Percentiles rank a stretch among this genome's conserved stretches.
Evolutionary conservation across 139 green algal genomes (phyloP).

Genomic region (Volvox africanus): DNA sequence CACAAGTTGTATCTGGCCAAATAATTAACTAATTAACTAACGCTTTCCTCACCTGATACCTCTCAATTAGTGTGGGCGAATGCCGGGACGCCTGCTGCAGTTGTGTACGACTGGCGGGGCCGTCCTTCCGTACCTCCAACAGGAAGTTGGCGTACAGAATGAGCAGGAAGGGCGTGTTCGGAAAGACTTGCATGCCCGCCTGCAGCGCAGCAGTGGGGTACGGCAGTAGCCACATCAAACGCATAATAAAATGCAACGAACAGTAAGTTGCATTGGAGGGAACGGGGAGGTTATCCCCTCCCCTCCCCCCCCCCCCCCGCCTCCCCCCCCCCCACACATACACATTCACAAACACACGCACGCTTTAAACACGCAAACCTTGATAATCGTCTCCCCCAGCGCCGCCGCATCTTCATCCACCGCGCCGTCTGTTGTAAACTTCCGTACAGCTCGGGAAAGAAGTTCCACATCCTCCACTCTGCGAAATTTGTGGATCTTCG

Average conservation of each 20-base stretch:
- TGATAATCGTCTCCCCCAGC: conserved; percentile 42
- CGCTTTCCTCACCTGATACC: conserved; percentile 45
- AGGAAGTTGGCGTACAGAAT: conserved; percentile 58
- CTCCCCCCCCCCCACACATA: too few relatives aligned
- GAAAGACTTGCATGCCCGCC: conserved; percentile 50
- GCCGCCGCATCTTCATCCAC: neutral
- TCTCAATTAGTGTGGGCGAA: conserved; percentile 46
- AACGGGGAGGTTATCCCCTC: too few relatives aligned
- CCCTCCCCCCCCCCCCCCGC: too few relatives aligned
- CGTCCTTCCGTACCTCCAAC: conserved; percentile 58
- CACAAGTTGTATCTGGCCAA: too few relatives aligned
- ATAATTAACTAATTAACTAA: too few relatives aligned
- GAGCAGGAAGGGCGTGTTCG: conserved; percentile 44
- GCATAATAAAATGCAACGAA: too few relatives aligned
- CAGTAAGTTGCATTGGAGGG: too few relatives aligned
- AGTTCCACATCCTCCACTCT: conserved; percentile 39
- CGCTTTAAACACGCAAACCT: neutral
- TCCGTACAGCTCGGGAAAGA: neutral
- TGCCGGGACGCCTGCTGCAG: conserved; percentile 60
- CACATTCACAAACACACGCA: too few relatives aligned
- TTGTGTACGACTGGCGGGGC: conserved; percentile 56
- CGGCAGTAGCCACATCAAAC: too few relatives aligned
- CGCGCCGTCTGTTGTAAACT: neutral
- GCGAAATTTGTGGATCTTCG: conserved; percentile 43
- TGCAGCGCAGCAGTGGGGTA: conserved; percentile 10